phyloP scores from a whole-genome alignment of 306 rosid species.

The Trifolium subterraneum region DNA sequence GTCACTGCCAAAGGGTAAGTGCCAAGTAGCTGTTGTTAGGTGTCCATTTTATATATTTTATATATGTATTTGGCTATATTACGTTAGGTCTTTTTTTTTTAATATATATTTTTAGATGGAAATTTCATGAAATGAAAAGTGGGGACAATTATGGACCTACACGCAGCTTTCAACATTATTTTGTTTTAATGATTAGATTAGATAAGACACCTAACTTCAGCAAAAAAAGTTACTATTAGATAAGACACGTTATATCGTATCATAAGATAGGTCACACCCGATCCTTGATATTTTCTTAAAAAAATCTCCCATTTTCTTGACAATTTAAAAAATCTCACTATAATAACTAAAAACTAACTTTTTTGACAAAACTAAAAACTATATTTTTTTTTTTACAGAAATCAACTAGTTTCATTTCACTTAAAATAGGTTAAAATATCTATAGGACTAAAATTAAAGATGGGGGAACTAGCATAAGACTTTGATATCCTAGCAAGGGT shows the following conservation, averaged over 20 bases:
- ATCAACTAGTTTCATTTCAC: too few relatives aligned
- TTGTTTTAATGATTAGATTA: slow-evolving; percentile 29
- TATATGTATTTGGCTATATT: slow-evolving; percentile 10
- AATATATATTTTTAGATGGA: background rate
- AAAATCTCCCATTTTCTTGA: background rate
- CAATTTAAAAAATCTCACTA: background rate
- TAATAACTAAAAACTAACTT: too few relatives aligned
- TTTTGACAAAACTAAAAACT: too few relatives aligned
- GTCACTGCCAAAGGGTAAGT: slow-evolving; percentile 2
- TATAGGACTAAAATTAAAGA: too few relatives aligned
- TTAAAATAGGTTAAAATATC: too few relatives aligned
- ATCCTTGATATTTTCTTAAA: background rate
- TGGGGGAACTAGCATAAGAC: too few relatives aligned
- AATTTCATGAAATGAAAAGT: slow-evolving; percentile 20
- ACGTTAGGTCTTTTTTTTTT: slow-evolving; percentile 7
- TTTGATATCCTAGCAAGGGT: too few relatives aligned
- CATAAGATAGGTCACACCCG: background rate
- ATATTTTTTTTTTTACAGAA: too few relatives aligned
- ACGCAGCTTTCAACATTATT: slow-evolving; percentile 28
- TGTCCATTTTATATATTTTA: background rate
- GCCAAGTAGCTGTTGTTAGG: slow-evolving; percentile 43
- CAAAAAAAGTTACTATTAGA: slow-evolving; percentile 13
- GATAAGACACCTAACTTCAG: slow-evolving; percentile 28
- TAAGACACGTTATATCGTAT: slow-evolving; percentile 17
- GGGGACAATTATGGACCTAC: slow-evolving; percentile 32